A percentile compares a stretch with the other conserved stretches of the same genome.
Conservation (phyloP, 148 eudicot species). For the Rhododendron griersonianum region DNA sequence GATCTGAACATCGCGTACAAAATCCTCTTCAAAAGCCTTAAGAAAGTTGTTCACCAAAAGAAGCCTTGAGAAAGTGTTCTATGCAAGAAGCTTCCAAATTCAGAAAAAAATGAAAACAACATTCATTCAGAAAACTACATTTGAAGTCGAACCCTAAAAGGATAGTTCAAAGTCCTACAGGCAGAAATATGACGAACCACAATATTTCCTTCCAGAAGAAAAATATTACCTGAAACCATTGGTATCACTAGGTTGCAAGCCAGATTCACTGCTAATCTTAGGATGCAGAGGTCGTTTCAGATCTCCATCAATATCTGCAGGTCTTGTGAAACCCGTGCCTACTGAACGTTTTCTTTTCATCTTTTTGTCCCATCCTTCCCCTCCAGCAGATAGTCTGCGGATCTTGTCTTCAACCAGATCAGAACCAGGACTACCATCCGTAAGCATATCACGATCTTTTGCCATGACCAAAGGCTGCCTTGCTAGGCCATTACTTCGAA, state of each 20-base stretch:
- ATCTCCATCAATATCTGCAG: slow-evolving; percentile 69
- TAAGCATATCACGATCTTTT: slow-evolving; percentile 66
- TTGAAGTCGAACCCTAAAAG: background rate
- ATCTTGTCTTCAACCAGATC: slow-evolving; percentile 69
- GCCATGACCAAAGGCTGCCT: slow-evolving; percentile 58
- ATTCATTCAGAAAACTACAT: background rate
- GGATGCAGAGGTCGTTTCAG: slow-evolving; percentile 61
- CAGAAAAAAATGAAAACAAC: background rate
- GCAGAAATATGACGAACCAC: background rate
- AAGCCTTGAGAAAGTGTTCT: too few species aligned
- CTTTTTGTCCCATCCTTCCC: slow-evolving; percentile 93
- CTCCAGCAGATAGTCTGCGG: slow-evolving; percentile 73
- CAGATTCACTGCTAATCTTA: slow-evolving; percentile 56
- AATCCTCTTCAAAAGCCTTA: background rate
- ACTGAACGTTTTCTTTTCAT: slow-evolving; percentile 87
- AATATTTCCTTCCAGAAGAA: background rate
- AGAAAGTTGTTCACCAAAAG: background rate
- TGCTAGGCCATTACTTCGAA: slow-evolving; percentile 46
- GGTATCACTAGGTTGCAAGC: slow-evolving; percentile 47
- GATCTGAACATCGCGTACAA: background rate
- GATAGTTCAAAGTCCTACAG: background rate
- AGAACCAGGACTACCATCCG: slow-evolving; percentile 49
- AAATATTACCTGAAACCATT: slow-evolving; percentile 56
- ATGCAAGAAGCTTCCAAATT: background rate
- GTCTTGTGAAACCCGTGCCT: slow-evolving; percentile 50